Percentiles rank a stretch among this genome's conserved stretches.
Conservation (phyloP, 331 rosid genomes). For the Acacia pycnantha region DNA sequence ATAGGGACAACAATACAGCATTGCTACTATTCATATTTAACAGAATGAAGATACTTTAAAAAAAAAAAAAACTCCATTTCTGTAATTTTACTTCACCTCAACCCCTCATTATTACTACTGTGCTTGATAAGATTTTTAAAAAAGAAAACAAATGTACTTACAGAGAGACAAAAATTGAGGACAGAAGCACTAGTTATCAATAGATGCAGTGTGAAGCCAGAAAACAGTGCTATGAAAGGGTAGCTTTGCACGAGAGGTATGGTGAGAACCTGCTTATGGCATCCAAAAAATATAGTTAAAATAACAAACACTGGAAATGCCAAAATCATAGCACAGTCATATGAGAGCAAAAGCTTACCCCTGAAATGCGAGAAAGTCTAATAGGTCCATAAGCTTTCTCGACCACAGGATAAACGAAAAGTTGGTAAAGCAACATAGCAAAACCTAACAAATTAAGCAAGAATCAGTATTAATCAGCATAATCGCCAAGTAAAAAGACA, state of each 20-base stretch:
- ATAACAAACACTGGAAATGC: background rate
- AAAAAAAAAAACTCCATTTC: too few relatives aligned
- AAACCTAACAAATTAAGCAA: constrained; percentile 48
- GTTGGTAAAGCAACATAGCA: constrained; percentile 61
- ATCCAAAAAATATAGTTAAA: constrained; percentile 11
- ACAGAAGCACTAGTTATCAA: constrained; percentile 51
- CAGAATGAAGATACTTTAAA: too few relatives aligned
- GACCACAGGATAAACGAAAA: constrained; percentile 53
- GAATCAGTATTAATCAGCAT: constrained; percentile 7
- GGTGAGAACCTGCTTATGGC: constrained; percentile 47
- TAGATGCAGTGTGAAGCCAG: constrained; percentile 46
- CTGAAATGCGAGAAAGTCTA: constrained; percentile 43
- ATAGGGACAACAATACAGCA: too few relatives aligned
- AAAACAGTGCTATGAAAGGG: constrained; percentile 61
- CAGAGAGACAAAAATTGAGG: constrained; percentile 51
- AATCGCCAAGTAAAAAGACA: background rate
- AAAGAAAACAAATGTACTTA: constrained; percentile 43
- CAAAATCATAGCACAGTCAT: background rate
- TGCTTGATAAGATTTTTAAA: background rate
- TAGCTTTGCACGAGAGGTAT: constrained; percentile 76
- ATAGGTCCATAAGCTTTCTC: constrained; percentile 58
- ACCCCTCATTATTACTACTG: background rate
- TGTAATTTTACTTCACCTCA: too few relatives aligned
- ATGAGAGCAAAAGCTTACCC: constrained; percentile 49
- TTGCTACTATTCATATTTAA: background rate